Conservation (phyloP, 2,329 filamentous ascomycete species). For the Phaeomoniella chlamydospora region DNA sequence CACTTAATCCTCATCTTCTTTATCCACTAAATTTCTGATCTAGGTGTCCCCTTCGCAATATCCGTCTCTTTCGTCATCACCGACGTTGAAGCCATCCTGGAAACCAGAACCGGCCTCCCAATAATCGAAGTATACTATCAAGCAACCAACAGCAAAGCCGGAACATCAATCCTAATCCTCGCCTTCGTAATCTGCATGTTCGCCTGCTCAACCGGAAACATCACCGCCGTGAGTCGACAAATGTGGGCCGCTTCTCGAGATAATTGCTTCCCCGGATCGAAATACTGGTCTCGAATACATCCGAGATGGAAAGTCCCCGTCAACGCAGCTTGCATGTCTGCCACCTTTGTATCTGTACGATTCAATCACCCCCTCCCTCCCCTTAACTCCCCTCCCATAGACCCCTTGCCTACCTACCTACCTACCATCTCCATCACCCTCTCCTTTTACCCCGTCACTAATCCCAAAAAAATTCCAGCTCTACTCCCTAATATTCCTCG, state of each 20-base stretch:
- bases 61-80: slow-evolving; percentile 13
- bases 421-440: too few species aligned
- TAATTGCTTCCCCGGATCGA: slow-evolving; percentile 27
- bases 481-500: slow-evolving; percentile 14
- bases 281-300: slow-evolving; percentile 15
- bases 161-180: slow-evolving; percentile 26
- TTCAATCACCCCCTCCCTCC: too few species aligned
- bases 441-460: too few species aligned
- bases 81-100: slow-evolving; percentile 13
- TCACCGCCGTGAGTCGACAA: slow-evolving; percentile 36
- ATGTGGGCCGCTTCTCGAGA: slow-evolving; percentile 39
- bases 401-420: too few species aligned
- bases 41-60: too few species aligned
- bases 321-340: slow-evolving; percentile 6
- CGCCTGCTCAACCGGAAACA: slow-evolving; percentile 28
- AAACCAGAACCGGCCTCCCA: slow-evolving; percentile 24
- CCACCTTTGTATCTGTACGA: too few species aligned
- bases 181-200: slow-evolving; percentile 30
- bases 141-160: slow-evolving; percentile 23
- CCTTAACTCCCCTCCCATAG: too few species aligned
- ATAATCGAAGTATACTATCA: slow-evolving; percentile 31
- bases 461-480: too few species aligned
- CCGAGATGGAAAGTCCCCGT: slow-evolving; percentile 6
- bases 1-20: too few species aligned
- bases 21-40: too few species aligned